Conservation (phyloP, 2,329 filamentous ascomycete species). For the Calcarisporium arbuscula region DNA sequence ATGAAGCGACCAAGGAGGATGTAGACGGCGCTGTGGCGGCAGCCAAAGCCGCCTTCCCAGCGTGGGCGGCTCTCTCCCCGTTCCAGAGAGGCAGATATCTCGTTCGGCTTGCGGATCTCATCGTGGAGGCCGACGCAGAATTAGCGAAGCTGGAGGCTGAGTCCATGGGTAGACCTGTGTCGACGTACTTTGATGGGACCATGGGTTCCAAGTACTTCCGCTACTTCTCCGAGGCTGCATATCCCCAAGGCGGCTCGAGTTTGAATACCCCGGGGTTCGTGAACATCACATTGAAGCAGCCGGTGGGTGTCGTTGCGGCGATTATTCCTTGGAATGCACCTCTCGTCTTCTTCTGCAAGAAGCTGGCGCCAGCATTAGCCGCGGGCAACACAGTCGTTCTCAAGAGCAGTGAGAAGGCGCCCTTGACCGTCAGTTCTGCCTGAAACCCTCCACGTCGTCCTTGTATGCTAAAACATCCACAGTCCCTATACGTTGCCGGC, state of each 20-base stretch:
- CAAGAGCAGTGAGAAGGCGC: conserved; percentile 49
- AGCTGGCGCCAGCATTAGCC: conserved; percentile 42
- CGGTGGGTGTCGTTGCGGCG: conserved; percentile 46
- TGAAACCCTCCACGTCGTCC: conserved; percentile 1
- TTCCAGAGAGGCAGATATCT: conserved; percentile 33
- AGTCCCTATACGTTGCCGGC: conserved; percentile 28
- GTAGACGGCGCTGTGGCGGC: conserved; percentile 41
- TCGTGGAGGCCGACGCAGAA: conserved; percentile 32
- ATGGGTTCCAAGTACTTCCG: conserved; percentile 29
- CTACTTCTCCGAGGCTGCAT: conserved; percentile 35
- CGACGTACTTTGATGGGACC: conserved; percentile 29
- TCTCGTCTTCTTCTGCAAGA: conserved; percentile 37
- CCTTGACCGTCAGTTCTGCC: conserved; percentile 31
- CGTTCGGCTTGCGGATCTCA: conserved; percentile 38
- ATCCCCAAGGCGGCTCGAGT: conserved; percentile 37
- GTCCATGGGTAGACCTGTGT: conserved; percentile 38
- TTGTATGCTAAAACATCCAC: background rate
- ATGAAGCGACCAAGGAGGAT: conserved; percentile 38
- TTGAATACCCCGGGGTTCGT: conserved; percentile 41
- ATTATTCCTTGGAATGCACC: conserved; percentile 56
- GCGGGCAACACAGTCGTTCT: conserved; percentile 44
- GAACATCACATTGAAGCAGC: conserved; percentile 40
- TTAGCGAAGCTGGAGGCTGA: conserved; percentile 38
- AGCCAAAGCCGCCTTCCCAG: conserved; percentile 40
- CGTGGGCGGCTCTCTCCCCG: conserved; percentile 36